phyloP scores from a whole-genome alignment of 306 rosid species.

The Dryas alaskensis region DNA sequence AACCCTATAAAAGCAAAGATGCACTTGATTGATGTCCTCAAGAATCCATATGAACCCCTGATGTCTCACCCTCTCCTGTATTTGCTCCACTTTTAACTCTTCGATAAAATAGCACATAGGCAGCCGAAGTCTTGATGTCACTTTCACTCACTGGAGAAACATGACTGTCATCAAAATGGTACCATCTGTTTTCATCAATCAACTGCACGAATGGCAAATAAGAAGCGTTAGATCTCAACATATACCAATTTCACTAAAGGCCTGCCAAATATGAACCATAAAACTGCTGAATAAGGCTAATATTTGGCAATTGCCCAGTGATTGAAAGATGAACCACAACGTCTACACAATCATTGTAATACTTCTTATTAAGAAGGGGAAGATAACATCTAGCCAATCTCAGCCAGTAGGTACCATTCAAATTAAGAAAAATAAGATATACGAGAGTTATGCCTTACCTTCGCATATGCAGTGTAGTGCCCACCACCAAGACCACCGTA shows the following conservation, averaged over 20 bases:
- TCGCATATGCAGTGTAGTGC: conserved; percentile 92
- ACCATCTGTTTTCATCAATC: conserved; percentile 89
- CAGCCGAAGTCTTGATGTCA: conserved; percentile 84
- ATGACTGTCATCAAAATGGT: conserved; percentile 91
- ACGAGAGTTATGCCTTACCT: conserved; percentile 44
- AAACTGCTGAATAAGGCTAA: too few species aligned
- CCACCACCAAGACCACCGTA: conserved; percentile 98
- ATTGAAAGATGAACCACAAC: neutral
- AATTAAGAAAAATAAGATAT: neutral
- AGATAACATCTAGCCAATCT: neutral
- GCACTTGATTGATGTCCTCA: conserved; percentile 19
- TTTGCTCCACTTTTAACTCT: conserved; percentile 49
- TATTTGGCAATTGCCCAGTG: too few species aligned
- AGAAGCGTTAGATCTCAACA: conserved; percentile 1
- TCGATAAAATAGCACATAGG: conserved; percentile 84
- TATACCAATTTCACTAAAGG: conserved; percentile 1
- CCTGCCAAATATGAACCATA: neutral
- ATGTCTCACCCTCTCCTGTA: conserved; percentile 41
- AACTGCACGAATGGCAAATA: conserved; percentile 50
- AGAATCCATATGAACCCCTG: conserved; percentile 38
- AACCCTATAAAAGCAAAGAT: conserved; percentile 24
- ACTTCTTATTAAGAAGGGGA: too few species aligned
- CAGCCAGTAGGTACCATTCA: neutral
- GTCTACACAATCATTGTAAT: too few species aligned
- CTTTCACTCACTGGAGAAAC: conserved; percentile 65